These are phyloP conservation scores for Hymenoscyphus fructigenus DNA, from an alignment of 2,329 filamentous ascomycete species.

Conservation along the genomic window DNA sequence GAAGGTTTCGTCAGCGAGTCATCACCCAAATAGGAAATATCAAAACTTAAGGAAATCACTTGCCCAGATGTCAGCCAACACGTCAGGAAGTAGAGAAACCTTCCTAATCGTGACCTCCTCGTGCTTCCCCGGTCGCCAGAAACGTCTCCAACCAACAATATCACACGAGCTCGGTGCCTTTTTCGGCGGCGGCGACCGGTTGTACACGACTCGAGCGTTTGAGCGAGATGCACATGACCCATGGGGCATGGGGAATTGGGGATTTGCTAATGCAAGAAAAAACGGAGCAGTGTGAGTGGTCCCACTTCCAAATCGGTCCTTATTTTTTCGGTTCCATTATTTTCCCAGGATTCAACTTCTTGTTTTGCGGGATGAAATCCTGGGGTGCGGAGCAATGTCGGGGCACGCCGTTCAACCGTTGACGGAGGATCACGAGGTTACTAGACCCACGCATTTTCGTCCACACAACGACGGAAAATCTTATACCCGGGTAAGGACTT, in stretches of 20 bases:
- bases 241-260: background rate
- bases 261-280: background rate
- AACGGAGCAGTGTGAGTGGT: background rate
- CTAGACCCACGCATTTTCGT: background rate
- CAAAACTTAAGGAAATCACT: background rate
- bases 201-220: background rate
- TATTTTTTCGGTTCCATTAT: background rate
- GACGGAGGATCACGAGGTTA: background rate
- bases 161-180: background rate
- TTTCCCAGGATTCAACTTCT: background rate
- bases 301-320: background rate
- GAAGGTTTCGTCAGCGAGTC: background rate
- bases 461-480: background rate
- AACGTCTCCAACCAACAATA: background rate
- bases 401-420: background rate
- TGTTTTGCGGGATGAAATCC: slow-evolving; percentile 2
- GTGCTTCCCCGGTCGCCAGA: background rate
- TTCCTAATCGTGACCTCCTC: background rate
- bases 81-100: background rate
- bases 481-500: background rate
- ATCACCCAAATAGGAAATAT: background rate
- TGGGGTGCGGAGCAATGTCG: background rate
- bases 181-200: background rate
- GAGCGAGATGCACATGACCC: background rate
- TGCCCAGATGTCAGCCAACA: background rate